These are phyloP conservation scores for Penstemon davidsonii DNA, from an alignment of 257 asterid species.

Conservation along the genomic window DNA sequence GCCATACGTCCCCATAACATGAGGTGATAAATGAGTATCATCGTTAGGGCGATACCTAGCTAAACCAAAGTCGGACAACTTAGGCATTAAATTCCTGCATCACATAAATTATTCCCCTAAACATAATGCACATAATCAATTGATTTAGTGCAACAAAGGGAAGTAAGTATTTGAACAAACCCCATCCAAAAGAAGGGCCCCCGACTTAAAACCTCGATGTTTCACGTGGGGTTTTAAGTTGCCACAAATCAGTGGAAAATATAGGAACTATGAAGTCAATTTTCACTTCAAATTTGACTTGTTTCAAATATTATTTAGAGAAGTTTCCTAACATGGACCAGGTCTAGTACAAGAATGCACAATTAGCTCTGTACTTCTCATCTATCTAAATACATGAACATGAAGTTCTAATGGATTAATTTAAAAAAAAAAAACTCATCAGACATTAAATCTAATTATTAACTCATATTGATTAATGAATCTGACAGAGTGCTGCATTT, in stretches of 20 bases:
- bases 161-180: constrained; percentile 23
- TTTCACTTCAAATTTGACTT: too few relatives aligned
- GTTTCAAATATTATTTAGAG: too few relatives aligned
- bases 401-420: neutral
- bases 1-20: constrained; percentile 38
- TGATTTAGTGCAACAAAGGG: neutral
- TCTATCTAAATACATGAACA: neutral
- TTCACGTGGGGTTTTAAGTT: too few relatives aligned
- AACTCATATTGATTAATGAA: too few relatives aligned
- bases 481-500: too few relatives aligned
- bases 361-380: too few relatives aligned
- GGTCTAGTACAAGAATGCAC: too few relatives aligned
- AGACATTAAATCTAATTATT: too few relatives aligned
- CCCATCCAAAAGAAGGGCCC: constrained; percentile 48
- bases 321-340: too few relatives aligned
- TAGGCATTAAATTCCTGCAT: constrained; percentile 60
- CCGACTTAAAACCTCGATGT: constrained; percentile 42
- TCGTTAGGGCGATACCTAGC: constrained; percentile 52
- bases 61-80: constrained; percentile 48
- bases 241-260: too few relatives aligned
- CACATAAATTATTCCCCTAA: neutral
- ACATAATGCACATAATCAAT: neutral
- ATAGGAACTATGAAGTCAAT: too few relatives aligned
- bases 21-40: constrained; percentile 50
- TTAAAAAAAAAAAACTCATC: too few relatives aligned